phyloP scores from a whole-genome alignment of 352 stramenopile species.

The Pythium dissimile region DNA sequence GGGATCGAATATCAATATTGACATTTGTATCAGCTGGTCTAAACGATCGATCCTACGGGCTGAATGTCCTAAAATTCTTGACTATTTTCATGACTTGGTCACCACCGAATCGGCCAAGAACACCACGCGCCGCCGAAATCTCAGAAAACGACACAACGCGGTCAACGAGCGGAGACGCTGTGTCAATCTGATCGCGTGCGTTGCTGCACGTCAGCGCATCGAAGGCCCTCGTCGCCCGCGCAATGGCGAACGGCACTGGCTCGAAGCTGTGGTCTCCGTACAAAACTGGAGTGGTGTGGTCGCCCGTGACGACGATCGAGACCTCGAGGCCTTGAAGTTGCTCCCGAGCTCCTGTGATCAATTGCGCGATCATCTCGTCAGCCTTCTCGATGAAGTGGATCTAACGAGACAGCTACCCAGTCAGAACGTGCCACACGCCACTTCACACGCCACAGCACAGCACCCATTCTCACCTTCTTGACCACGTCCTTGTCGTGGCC shows the following conservation, averaged over 20 bases:
- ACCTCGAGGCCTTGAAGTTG: constrained; percentile 39
- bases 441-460: too few relatives aligned
- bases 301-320: constrained; percentile 82
- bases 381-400: constrained; percentile 81
- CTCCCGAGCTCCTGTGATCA: constrained; percentile 30
- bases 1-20: too few relatives aligned
- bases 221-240: constrained; percentile 25
- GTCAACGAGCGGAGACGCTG: constrained; percentile 42
- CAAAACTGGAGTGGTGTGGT: constrained; percentile 84
- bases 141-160: constrained; percentile 61
- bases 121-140: constrained; percentile 56
- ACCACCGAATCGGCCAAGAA: constrained; percentile 74
- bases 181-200: too few relatives aligned
- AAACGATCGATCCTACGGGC: background rate
- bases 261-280: constrained; percentile 89
- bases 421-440: too few relatives aligned
- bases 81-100: constrained; percentile 85
- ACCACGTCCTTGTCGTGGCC: constrained; percentile 81
- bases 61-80: constrained; percentile 48
- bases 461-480: constrained; percentile 63
- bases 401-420: too few relatives aligned
- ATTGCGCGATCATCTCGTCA: constrained; percentile 71
- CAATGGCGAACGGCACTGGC: constrained; percentile 78
- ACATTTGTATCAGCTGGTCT: too few relatives aligned
- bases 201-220: constrained; percentile 1